A percentile compares a stretch with the other conserved stretches of the same genome.
Conservation (phyloP, 2,329 filamentous ascomycete species). For the Alternaria infectoria region DNA sequence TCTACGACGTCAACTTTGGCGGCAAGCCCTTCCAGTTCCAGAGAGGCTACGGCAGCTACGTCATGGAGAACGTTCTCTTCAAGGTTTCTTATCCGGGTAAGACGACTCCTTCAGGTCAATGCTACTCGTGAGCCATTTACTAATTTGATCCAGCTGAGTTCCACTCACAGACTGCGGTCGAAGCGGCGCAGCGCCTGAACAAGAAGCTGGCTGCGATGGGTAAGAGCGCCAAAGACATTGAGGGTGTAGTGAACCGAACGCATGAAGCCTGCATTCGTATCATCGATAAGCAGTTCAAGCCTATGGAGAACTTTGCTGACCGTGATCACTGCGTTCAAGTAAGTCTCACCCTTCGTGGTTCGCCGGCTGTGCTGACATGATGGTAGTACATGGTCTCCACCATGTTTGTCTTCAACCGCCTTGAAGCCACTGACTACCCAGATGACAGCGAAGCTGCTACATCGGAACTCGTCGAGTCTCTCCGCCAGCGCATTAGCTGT, state of each 20-base stretch:
- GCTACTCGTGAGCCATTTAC: neutral
- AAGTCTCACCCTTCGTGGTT: conserved; percentile 17
- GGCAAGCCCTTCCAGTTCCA: conserved; percentile 93
- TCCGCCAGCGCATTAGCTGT: conserved; percentile 92
- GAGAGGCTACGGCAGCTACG: conserved; percentile 94
- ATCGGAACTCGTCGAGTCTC: conserved; percentile 84
- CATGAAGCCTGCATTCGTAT: conserved; percentile 99
- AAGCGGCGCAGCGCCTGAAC: conserved; percentile 89
- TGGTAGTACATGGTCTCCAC: conserved; percentile 88
- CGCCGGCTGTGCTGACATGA: conserved; percentile 25
- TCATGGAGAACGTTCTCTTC: conserved; percentile 99
- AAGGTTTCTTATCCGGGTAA: conserved; percentile 97
- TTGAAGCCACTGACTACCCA: conserved; percentile 91
- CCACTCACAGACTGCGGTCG: conserved; percentile 97
- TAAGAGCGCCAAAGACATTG: conserved; percentile 90
- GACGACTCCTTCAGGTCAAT: conserved; percentile 31
- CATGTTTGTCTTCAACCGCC: conserved; percentile 94
- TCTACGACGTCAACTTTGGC: conserved; percentile 98
- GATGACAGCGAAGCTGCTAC: conserved; percentile 92
- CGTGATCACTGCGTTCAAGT: conserved; percentile 97
- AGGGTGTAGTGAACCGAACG: conserved; percentile 89
- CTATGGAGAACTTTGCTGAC: conserved; percentile 99
- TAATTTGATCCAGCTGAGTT: conserved; percentile 72
- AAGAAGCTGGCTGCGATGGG: conserved; percentile 80
- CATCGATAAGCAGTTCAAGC: conserved; percentile 99